Conservation (phyloP, 257 asterid genomes). For the Salvia rosmarinus region DNA sequence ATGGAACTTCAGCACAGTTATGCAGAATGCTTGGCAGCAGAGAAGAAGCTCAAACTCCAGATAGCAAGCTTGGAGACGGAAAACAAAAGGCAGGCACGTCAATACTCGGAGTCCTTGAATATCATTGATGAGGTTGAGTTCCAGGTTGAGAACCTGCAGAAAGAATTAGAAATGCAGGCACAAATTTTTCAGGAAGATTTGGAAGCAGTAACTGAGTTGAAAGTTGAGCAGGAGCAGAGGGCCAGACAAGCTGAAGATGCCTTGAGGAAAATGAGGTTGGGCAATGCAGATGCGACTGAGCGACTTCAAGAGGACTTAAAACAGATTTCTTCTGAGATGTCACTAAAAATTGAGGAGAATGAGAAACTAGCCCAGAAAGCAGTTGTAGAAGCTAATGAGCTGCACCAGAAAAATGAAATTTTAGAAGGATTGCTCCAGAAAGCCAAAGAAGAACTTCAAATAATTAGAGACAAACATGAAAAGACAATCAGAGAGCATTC, state of each 20-base stretch:
- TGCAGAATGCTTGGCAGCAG: slow-evolving; percentile 51
- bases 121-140: slow-evolving; percentile 58
- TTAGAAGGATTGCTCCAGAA: slow-evolving; percentile 66
- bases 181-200: slow-evolving; percentile 60
- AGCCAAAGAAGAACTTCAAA: slow-evolving; percentile 54
- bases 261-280: slow-evolving; percentile 55
- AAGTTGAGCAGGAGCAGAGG: slow-evolving; percentile 72
- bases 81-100: slow-evolving; percentile 49
- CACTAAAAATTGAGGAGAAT: slow-evolving; percentile 59
- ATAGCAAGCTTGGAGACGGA: slow-evolving; percentile 60
- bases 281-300: slow-evolving; percentile 57
- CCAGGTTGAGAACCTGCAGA: slow-evolving; percentile 62
- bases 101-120: slow-evolving; percentile 54
- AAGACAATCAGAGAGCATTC: slow-evolving; percentile 42
- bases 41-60: slow-evolving; percentile 60
- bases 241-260: slow-evolving; percentile 83
- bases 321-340: slow-evolving; percentile 67
- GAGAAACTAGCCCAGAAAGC: slow-evolving; percentile 63
- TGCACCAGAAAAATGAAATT: slow-evolving; percentile 55
- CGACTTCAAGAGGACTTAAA: slow-evolving; percentile 68
- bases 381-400: slow-evolving; percentile 56
- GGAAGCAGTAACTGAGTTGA: slow-evolving; percentile 52
- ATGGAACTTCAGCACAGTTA: slow-evolving; percentile 54
- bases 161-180: slow-evolving; percentile 65
- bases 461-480: slow-evolving; percentile 47